Evolutionary conservation across 495 filamentous ascomycete species (phyloP), one percentile per base, ranked within the genome.

Genomic region (Bombardia bombarda): DNA sequence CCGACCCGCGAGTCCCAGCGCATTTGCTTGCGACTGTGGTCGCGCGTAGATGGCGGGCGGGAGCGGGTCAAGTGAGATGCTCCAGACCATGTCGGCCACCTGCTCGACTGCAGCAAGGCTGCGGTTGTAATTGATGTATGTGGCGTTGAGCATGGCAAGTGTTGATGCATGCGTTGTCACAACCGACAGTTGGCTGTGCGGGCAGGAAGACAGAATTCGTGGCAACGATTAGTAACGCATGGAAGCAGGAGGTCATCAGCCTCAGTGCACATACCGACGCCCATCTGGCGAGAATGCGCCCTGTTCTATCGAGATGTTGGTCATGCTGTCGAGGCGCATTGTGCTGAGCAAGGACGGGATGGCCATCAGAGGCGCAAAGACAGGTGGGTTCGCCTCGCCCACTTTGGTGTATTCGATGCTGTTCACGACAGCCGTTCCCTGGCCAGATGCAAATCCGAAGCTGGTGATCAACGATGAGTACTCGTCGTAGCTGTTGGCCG

Each of bases 31-130:
- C 14, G 49, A 49, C 21, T 37, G 23, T 58, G 9, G 62, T n/a
- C n/a, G n/a, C 58, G 43, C 58, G 38, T 42, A 40, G 55, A 67
- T 62, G 30, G 51, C 45, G 16, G 63, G 51, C 19, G 70, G 69
- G 39, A 77, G 65, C 13, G 71, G 71, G 49, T 75, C 70, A 42
- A 69, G 60, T 43, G 64, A 65, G 8, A 73, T 48, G 12, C 23
- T 23, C 42, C 49, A 52, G 8, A 39, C 35, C 12, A 56, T 37
- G 20, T 41, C 55, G 32, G 46, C 19, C 13, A 43, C 33, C 22
- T 33, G 32, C 22, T 42, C n/a, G 4, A 45, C 25, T 14, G 25
- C 28, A 16, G 32, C 40, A 17, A 51, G 21, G 19, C 38, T 38
- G 7, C 12, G 20, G 19, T 32, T 41, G n/a, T 18, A 41, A 13